Evolutionary conservation across 352 stramenopile genomes (phyloP).

Genomic region (Phytophthora ohioensis): DNA sequence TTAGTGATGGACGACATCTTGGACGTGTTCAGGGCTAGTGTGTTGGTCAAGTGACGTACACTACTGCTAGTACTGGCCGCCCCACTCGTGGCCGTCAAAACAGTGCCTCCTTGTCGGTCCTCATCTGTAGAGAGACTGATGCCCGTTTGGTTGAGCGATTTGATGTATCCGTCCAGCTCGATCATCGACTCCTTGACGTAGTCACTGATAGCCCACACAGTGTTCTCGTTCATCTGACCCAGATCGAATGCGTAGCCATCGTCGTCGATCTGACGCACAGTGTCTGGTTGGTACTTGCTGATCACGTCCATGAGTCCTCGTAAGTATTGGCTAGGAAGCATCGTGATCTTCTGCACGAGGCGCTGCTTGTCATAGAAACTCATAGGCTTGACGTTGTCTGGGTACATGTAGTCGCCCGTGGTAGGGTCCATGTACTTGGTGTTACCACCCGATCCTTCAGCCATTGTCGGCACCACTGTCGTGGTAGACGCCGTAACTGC

Average conservation of each 20-base stretch:
- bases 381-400: slow-evolving; percentile 86
- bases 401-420: slow-evolving; percentile 89
- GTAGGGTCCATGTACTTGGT: slow-evolving; percentile 71
- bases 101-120: slow-evolving; percentile 25
- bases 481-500: background rate
- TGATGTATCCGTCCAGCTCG: slow-evolving; percentile 87
- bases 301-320: slow-evolving; percentile 89
- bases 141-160: slow-evolving; percentile 61
- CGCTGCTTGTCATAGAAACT: slow-evolving; percentile 86
- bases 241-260: slow-evolving; percentile 90
- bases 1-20: slow-evolving; percentile 78
- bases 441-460: slow-evolving; percentile 72
- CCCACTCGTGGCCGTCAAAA: slow-evolving; percentile 28
- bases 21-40: slow-evolving; percentile 60
- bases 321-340: slow-evolving; percentile 86
- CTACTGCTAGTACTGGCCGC: slow-evolving; percentile 6
- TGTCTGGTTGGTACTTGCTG: slow-evolving; percentile 90
- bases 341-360: slow-evolving; percentile 88
- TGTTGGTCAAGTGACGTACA: slow-evolving; percentile 42
- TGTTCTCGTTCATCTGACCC: slow-evolving; percentile 91
- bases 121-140: slow-evolving; percentile 42
- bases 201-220: slow-evolving; percentile 87
- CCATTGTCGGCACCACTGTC: slow-evolving; percentile 37
- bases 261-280: slow-evolving; percentile 86
- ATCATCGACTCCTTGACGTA: slow-evolving; percentile 90